Evolutionary conservation across 2,329 filamentous ascomycete species (phyloP).

Genomic region (Verticillium tricorpus): DNA sequence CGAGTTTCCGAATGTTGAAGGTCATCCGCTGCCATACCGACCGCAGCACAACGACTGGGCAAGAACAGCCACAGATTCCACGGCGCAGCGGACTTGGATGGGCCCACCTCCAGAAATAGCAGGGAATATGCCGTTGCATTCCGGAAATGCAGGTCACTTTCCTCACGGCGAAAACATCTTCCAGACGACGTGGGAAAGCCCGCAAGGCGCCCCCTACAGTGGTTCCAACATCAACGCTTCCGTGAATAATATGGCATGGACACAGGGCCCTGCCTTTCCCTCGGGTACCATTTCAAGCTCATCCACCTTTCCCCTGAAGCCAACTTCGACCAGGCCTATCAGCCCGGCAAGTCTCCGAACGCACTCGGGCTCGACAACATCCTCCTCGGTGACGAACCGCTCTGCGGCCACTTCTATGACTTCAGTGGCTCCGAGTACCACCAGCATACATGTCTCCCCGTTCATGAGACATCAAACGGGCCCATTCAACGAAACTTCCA

Average conservation of each 20-base stretch:
- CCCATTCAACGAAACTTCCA: neutral
- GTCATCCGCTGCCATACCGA: neutral
- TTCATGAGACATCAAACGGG: neutral
- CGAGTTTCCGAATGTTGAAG: neutral
- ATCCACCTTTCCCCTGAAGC: neutral
- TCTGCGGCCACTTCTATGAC: neutral
- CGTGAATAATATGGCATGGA: neutral
- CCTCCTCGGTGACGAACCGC: neutral
- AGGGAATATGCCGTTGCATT: neutral
- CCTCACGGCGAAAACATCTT: neutral
- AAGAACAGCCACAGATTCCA: neutral
- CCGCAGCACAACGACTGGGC: neutral
- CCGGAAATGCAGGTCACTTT: neutral
- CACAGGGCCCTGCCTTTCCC: neutral
- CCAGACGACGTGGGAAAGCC: neutral
- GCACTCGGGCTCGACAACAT: neutral
- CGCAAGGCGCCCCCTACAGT: neutral
- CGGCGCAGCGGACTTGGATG: neutral
- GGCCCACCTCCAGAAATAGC: neutral
- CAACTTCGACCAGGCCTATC: neutral
- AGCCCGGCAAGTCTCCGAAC: neutral
- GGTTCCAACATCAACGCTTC: neutral
- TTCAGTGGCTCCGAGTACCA: neutral
- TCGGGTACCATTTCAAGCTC: neutral
- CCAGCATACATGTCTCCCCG: neutral